Evolutionary conservation across 371 early-diverging fungal genomes (phyloP), one percentile per base, ranked within the genome.

Genomic region (Circinella umbellata): DNA sequence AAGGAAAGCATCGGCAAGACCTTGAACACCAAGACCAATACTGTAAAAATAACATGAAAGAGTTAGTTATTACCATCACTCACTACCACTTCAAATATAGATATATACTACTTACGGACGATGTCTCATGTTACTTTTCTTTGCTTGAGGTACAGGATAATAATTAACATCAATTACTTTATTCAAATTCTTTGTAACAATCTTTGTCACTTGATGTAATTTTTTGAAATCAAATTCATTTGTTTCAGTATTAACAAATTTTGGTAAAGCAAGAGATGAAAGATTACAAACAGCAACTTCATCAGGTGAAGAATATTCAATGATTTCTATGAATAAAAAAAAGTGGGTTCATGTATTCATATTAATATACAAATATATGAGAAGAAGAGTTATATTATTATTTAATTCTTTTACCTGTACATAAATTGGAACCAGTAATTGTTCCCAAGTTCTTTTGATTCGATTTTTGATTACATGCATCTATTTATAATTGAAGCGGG

Each of bases 201-300:
- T 90, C 80, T 97, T 95, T 77, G 93, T 89, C 34, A 97, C 69
- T 42, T 75, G 75, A 57, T 86, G 88, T 51, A 89, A 76, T 64
- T 85, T 80, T n/a, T 85, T 69, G 71, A 87, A 85, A 63, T 89
- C 87, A 63, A 81, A 89, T 0, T 62, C 66, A 37, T 79, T 61
- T 17, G 55, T 81, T 59, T 83, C 75, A 69, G 79, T 78, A 47
- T 81, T 72, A 47, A 99, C 96, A 89, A 93, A 99, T 37, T 86
- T 84, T 14, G 99, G 98, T 47, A 99, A 86, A 35, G 97, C 95
- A 64, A 99, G 90, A 27, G 96, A 96, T 11, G 99, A 99, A 74
- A 99, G 78, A 81, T 99, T 99, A 91, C 99, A 99, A 42, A 99
- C 99, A 55, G 99, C 99, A 4, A 97, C 94, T 78, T 99, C 99